Conservation (phyloP, 2,329 filamentous ascomycete genomes). For the Colletotrichum gigasporum region DNA sequence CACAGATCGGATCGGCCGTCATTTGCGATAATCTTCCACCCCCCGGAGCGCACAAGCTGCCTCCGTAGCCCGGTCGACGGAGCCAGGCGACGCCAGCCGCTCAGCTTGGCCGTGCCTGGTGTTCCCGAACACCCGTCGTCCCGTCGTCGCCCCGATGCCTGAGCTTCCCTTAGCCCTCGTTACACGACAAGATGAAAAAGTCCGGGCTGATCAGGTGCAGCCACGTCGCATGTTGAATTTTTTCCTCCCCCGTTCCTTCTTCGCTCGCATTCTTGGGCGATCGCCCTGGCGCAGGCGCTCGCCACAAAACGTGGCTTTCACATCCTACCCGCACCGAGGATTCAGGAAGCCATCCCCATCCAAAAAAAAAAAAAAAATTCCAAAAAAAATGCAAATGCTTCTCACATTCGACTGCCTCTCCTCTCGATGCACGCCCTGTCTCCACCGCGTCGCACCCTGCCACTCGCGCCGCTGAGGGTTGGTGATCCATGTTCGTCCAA, state of each 20-base stretch:
- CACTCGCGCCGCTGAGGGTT: background rate
- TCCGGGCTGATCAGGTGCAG: background rate
- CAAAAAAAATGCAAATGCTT: too few relatives aligned
- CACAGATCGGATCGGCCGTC: conserved; percentile 18
- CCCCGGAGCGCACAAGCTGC: background rate
- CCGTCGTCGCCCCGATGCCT: conserved; percentile 8
- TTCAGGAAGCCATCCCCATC: background rate
- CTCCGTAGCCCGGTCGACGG: background rate
- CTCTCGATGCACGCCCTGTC: conserved; percentile 16
- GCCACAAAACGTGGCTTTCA: conserved; percentile 29
- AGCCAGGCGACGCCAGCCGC: background rate
- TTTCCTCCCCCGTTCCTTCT: background rate
- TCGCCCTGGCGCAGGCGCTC: conserved; percentile 2
- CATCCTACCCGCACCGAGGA: too few relatives aligned
- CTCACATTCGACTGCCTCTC: too few relatives aligned
- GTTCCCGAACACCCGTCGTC: conserved; percentile 17
- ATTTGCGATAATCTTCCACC: background rate
- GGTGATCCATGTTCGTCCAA: conserved; percentile 23
- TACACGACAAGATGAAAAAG: conserved; percentile 7
- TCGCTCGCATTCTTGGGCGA: background rate
- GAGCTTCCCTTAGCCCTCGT: background rate
- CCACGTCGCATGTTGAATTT: background rate
- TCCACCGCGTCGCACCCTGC: background rate
- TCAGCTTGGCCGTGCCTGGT: conserved; percentile 2
- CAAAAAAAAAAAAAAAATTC: too few relatives aligned